Conservation (phyloP, 352 stramenopile genomes). For the Discostella stelligera region DNA sequence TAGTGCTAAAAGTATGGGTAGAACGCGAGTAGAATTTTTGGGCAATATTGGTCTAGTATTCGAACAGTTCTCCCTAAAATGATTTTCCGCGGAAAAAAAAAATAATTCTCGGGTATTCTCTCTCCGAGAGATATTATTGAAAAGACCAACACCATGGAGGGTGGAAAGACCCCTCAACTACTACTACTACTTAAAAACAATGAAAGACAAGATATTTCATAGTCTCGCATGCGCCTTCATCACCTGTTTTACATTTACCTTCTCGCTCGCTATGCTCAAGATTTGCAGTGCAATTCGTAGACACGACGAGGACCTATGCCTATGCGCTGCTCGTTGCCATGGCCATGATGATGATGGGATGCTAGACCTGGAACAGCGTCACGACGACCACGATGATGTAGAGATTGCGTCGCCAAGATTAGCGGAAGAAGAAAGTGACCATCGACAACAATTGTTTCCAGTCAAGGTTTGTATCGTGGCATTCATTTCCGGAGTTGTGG, state of each 20-base stretch:
- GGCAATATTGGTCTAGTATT: too few relatives aligned
- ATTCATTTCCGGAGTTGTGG: conserved; percentile 11
- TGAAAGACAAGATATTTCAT: conserved; percentile 27
- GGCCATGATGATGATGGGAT: neutral
- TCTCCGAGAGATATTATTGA: neutral
- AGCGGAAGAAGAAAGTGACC: neutral
- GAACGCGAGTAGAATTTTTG: too few relatives aligned
- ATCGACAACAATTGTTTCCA: neutral
- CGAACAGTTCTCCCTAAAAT: too few relatives aligned
- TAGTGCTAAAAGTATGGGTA: too few relatives aligned
- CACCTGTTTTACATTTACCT: conserved; percentile 4
- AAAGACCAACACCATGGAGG: neutral
- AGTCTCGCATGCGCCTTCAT: conserved; percentile 11
- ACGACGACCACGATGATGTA: neutral
- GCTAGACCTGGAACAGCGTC: neutral
- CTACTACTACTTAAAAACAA: neutral
- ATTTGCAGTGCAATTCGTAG: neutral
- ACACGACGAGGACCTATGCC: neutral
- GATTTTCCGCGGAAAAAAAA: too few relatives aligned
- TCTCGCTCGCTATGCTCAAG: neutral
- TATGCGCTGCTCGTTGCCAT: too few relatives aligned
- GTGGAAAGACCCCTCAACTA: neutral
- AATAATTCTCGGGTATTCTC: too few relatives aligned
- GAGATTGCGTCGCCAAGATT: neutral
- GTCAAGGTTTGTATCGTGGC: neutral